These are phyloP conservation scores for Rhizophagus sp. DNA, from an alignment of 192 early-diverging fungal species.

Conservation along the genomic window DNA sequence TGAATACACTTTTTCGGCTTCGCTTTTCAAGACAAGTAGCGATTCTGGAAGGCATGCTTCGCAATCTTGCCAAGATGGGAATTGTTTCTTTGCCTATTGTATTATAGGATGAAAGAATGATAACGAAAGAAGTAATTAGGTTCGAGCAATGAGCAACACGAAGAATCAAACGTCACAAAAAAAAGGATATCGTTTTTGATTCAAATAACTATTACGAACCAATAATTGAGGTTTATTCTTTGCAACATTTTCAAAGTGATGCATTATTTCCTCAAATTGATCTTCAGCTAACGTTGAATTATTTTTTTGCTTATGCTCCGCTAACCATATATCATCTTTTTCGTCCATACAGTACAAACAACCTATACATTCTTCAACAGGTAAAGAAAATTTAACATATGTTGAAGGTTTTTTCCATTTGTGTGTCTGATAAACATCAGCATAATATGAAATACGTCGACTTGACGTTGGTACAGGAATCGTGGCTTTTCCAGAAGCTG, in stretches of 20 bases:
- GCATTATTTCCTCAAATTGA: constrained; percentile 70
- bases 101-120: neutral
- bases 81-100: constrained; percentile 12
- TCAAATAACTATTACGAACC: neutral
- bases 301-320: constrained; percentile 44
- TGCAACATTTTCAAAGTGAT: constrained; percentile 61
- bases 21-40: neutral
- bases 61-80: constrained; percentile 21
- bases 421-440: constrained; percentile 63
- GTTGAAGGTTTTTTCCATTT: constrained; percentile 73
- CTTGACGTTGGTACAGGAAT: constrained; percentile 86
- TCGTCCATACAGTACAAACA: constrained; percentile 91
- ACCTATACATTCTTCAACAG: constrained; percentile 85
- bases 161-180: no score
- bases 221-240: neutral
- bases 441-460: constrained; percentile 63
- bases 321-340: constrained; percentile 75
- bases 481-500: constrained; percentile 96
- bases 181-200: no score
- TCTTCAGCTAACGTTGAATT: constrained; percentile 27
- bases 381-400: constrained; percentile 83
- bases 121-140: constrained; percentile 1
- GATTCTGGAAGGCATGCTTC: neutral
- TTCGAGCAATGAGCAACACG: neutral
- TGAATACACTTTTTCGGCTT: constrained; percentile 39